phyloP scores from a whole-genome alignment of 1,139 yeast species.

The Yamadazyma epiphylla region DNA sequence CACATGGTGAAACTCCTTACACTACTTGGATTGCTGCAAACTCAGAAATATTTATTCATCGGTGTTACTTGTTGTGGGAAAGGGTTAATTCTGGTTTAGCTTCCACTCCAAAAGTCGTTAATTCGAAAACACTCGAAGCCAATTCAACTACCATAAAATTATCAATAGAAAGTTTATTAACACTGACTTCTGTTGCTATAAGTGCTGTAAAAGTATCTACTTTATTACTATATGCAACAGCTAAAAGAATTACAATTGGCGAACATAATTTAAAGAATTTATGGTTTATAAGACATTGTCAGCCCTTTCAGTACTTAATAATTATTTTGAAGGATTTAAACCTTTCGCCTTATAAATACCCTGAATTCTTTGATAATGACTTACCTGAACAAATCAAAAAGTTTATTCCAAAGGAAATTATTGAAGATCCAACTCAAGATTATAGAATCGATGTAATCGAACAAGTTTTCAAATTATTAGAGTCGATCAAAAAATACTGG shows the following conservation, averaged over 20 bases:
- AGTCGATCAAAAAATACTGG: constrained; percentile 1
- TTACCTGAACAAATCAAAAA: background rate
- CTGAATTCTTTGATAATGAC: background rate
- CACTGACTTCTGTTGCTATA: background rate
- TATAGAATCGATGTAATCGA: background rate
- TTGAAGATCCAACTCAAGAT: background rate
- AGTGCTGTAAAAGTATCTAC: background rate
- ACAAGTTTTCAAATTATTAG: background rate
- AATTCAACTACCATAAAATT: background rate
- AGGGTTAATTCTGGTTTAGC: background rate
- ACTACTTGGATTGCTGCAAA: constrained; percentile 1
- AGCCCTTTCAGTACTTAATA: constrained; percentile 1
- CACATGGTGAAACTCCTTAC: too few relatives aligned
- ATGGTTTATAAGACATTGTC: constrained; percentile 1
- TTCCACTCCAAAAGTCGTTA: background rate
- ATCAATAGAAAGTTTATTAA: background rate
- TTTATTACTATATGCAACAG: background rate
- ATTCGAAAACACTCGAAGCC: background rate
- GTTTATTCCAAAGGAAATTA: background rate
- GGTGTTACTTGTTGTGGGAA: constrained; percentile 1
- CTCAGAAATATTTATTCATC: background rate
- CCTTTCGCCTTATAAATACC: background rate
- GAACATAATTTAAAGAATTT: background rate
- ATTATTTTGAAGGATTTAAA: constrained; percentile 1
- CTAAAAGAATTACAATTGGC: background rate